These are phyloP conservation scores for Teratosphaeria gauchensis DNA, from an alignment of 2,329 filamentous ascomycete species.

Conservation along the genomic window DNA sequence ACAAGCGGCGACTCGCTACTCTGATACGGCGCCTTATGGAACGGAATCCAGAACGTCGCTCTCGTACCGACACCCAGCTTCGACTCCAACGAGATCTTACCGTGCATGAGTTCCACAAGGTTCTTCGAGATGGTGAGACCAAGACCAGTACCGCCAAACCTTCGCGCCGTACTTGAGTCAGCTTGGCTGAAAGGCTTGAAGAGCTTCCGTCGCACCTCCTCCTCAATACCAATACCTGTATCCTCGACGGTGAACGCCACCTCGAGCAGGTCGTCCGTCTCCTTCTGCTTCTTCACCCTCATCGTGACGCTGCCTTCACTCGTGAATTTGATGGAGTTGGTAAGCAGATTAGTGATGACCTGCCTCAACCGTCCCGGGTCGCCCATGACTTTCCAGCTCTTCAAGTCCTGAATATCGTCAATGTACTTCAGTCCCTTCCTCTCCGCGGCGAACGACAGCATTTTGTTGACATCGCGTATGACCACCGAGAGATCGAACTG, in stretches of 20 bases:
- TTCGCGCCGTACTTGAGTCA: conserved; percentile 66
- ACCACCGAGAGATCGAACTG: conserved; percentile 67
- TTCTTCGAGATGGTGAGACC: conserved; percentile 76
- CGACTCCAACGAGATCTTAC: conserved; percentile 61
- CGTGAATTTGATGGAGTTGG: conserved; percentile 69
- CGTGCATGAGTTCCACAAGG: conserved; percentile 68
- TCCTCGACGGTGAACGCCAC: conserved; percentile 67
- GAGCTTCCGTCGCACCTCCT: conserved; percentile 60
- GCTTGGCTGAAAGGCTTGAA: conserved; percentile 78
- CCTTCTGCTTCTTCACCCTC: conserved; percentile 52
- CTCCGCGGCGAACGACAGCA: conserved; percentile 77
- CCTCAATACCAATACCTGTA: conserved; percentile 72
- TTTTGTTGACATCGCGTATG: conserved; percentile 71
- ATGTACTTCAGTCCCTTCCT: conserved; percentile 67
- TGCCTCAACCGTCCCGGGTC: conserved; percentile 77
- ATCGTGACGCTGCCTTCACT: conserved; percentile 59
- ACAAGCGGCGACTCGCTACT: conserved; percentile 44
- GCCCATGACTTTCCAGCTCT: conserved; percentile 67
- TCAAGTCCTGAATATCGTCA: conserved; percentile 53
- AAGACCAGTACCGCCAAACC: conserved; percentile 70
- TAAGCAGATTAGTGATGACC: conserved; percentile 70
- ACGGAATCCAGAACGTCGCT: conserved; percentile 68
- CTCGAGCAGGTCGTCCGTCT: conserved; percentile 55
- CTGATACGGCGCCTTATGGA: conserved; percentile 57
- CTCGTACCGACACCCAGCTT: conserved; percentile 58